These are phyloP conservation scores for Aristolochia contorta DNA, from an alignment of 164 flowering plant genomes.

Conservation along the genomic window DNA sequence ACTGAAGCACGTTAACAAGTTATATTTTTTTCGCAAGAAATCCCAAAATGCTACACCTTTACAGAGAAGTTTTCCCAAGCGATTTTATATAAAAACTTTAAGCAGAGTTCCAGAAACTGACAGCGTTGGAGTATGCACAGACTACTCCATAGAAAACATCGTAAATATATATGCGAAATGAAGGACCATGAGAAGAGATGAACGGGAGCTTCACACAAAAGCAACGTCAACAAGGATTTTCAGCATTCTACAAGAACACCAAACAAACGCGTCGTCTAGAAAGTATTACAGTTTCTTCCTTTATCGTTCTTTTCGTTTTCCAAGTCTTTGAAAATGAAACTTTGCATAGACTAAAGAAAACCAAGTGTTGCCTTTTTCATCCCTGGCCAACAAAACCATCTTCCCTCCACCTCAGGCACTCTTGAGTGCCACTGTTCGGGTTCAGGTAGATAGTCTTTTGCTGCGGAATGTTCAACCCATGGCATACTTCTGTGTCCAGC, in stretches of 20 bases:
- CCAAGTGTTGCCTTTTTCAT: not conserved
- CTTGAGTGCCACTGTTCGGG: not conserved
- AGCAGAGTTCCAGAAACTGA: no score
- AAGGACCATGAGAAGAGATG: not conserved
- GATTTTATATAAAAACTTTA: no score
- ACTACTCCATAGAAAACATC: no score
- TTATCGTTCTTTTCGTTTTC: not conserved
- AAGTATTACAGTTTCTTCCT: constrained; percentile 2
- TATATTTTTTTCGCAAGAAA: no score
- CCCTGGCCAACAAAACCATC: constrained; percentile 1
- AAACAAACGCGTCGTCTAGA: not conserved
- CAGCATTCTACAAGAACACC: constrained; percentile 1
- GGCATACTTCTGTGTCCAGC: constrained; percentile 91
- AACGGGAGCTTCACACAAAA: not conserved
- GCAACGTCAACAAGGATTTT: not conserved
- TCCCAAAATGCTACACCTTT: no score
- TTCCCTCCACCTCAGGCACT: not conserved
- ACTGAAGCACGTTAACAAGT: no score
- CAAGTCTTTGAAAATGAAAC: constrained; percentile 3
- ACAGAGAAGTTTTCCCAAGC: no score
- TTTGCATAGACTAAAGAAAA: not conserved
- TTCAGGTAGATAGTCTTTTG: not conserved
- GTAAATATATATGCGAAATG: no score
- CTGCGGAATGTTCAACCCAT: constrained; percentile 39
- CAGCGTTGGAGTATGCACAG: no score